phyloP scores from a whole-genome alignment of 768 basidiomycete genomes.

The Pholiota conissans region DNA sequence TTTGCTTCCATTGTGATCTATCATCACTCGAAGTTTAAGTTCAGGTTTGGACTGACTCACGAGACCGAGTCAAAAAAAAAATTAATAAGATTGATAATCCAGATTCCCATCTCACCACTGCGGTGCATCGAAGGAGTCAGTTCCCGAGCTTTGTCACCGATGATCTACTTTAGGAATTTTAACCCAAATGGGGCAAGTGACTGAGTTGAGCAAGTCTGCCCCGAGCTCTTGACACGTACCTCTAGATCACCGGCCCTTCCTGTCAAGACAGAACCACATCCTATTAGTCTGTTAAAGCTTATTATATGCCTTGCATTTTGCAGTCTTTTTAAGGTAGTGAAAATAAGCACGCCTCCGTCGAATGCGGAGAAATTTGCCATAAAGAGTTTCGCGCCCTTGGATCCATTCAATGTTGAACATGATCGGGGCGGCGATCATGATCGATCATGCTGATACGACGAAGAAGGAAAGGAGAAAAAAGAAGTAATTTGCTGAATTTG shows the following conservation, averaged over 20 bases:
- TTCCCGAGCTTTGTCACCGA: neutral
- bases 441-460: neutral
- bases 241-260: neutral
- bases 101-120: neutral
- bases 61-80: neutral
- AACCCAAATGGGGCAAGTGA: neutral
- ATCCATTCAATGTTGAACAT: neutral
- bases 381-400: neutral
- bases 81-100: neutral
- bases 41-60: neutral
- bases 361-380: neutral
- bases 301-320: neutral
- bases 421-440: constrained; percentile 13
- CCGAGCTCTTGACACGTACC: neutral
- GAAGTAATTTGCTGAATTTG: neutral
- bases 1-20: neutral
- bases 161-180: neutral
- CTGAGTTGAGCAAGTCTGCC: neutral
- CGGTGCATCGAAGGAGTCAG: neutral
- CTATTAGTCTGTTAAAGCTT: too few species aligned
- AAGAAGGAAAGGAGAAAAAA: neutral
- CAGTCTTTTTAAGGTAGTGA: neutral
- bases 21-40: neutral
- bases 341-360: neutral
- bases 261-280: neutral